Evolutionary conservation across 2,329 filamentous ascomycete genomes (phyloP).

Genomic region (Claviceps fusiformis): DNA sequence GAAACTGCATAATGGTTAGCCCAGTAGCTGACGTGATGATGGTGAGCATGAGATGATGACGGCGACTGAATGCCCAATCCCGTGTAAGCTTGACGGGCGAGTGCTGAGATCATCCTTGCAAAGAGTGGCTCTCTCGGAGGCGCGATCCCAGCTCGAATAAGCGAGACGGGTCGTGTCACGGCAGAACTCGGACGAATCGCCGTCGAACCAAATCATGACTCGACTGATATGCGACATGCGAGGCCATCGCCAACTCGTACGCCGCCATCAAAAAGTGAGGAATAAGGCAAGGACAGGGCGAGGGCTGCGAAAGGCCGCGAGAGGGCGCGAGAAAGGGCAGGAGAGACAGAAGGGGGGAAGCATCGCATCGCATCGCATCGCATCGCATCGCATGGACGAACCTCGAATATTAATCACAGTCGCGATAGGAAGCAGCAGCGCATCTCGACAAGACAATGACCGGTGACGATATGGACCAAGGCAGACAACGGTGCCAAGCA

Average conservation of each 20-base stretch:
- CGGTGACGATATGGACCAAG: neutral
- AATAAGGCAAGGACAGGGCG: neutral
- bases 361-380: too few species aligned
- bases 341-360: too few species aligned
- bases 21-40: neutral
- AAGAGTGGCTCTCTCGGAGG: neutral
- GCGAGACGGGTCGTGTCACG: neutral
- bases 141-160: neutral
- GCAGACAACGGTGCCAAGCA: neutral
- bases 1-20: neutral
- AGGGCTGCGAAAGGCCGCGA: neutral
- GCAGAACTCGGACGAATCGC: too few species aligned
- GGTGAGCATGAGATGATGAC: neutral
- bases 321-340: neutral
- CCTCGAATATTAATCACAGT: neutral
- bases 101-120: neutral
- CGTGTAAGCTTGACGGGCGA: neutral
- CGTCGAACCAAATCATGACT: too few species aligned
- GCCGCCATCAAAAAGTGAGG: neutral
- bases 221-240: too few species aligned
- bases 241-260: neutral
- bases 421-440: neutral
- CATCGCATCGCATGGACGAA: neutral
- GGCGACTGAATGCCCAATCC: neutral
- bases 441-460: slow-evolving; percentile 3